These are phyloP conservation scores for Cutaneotrichosporon mucoides DNA, from an alignment of 1,284 basidiomycete species.

Conservation along the genomic window DNA sequence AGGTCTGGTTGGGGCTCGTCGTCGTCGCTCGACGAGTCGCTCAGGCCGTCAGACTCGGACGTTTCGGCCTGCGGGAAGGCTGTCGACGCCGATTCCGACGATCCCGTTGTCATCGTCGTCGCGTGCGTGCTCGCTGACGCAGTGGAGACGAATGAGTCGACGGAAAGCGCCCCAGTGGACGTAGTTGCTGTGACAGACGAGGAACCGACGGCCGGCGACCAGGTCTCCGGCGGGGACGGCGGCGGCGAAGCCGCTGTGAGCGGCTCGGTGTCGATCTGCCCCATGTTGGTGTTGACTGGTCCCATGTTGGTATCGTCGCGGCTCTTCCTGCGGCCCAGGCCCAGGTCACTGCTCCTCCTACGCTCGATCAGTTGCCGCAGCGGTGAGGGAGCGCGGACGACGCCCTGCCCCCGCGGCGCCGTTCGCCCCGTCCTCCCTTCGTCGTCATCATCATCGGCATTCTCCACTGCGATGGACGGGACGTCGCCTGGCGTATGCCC, in stretches of 20 bases:
- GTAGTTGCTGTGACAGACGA: not conserved
- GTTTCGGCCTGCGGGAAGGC: not conserved
- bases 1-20: constrained; percentile 27
- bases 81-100: not conserved
- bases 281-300: too few relatives aligned
- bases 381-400: constrained; percentile 33
- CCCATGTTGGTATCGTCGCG: too few relatives aligned
- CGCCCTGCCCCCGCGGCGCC: not conserved
- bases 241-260: too few relatives aligned
- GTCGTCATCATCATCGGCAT: not conserved
- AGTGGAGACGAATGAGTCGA: not conserved
- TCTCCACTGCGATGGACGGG: constrained; percentile 10
- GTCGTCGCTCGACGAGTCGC: constrained; percentile 27
- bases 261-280: too few relatives aligned
- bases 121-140: not conserved
- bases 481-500: constrained; percentile 4
- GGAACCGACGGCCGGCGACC: too few relatives aligned
- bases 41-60: constrained; percentile 31
- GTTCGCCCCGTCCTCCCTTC: not conserved
- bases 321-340: too few relatives aligned
- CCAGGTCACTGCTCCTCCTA: too few relatives aligned
- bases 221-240: too few relatives aligned
- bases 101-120: not conserved
- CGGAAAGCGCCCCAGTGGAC: not conserved
- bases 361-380: constrained; percentile 28